These are phyloP conservation scores for Meyerozyma carpophila DNA, from an alignment of 1,139 yeast genomes.

Conservation along the genomic window DNA sequence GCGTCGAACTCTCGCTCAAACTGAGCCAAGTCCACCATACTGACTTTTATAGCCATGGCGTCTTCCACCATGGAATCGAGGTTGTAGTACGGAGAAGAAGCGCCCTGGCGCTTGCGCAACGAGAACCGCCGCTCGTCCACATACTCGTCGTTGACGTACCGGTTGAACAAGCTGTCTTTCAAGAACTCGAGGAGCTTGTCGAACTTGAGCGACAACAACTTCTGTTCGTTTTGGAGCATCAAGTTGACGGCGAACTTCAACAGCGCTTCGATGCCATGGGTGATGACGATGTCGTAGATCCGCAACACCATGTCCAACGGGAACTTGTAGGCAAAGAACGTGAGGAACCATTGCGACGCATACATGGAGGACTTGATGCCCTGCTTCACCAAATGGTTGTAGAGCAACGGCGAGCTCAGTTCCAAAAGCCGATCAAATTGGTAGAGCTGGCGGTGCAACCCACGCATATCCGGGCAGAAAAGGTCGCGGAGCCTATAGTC, in stretches of 20 bases:
- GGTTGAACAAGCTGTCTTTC: constrained; percentile 73
- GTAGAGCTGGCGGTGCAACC: constrained; percentile 75
- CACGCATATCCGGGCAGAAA: constrained; percentile 89
- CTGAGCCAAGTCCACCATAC: constrained; percentile 65
- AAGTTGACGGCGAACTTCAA: constrained; percentile 77
- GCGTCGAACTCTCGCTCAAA: constrained; percentile 73
- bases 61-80: constrained; percentile 74
- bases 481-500: constrained; percentile 72
- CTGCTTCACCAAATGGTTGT: constrained; percentile 72
- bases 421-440: constrained; percentile 86
- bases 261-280: constrained; percentile 84
- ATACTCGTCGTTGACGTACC: constrained; percentile 48
- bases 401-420: constrained; percentile 59
- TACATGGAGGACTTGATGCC: constrained; percentile 91
- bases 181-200: constrained; percentile 71
- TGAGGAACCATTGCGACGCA: constrained; percentile 94
- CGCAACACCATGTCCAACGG: constrained; percentile 80
- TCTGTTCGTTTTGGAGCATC: constrained; percentile 60
- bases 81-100: constrained; percentile 35
- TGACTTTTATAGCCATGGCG: constrained; percentile 65
- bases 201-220: constrained; percentile 57
- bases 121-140: constrained; percentile 19
- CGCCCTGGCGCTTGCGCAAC: constrained; percentile 15
- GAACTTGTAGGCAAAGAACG: constrained; percentile 89
- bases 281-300: constrained; percentile 77